A percentile compares a stretch with the other conserved stretches of the same genome.
Evolutionary conservation across 345 rosid genomes (phyloP).

Genomic region (Limnanthes douglasii): DNA sequence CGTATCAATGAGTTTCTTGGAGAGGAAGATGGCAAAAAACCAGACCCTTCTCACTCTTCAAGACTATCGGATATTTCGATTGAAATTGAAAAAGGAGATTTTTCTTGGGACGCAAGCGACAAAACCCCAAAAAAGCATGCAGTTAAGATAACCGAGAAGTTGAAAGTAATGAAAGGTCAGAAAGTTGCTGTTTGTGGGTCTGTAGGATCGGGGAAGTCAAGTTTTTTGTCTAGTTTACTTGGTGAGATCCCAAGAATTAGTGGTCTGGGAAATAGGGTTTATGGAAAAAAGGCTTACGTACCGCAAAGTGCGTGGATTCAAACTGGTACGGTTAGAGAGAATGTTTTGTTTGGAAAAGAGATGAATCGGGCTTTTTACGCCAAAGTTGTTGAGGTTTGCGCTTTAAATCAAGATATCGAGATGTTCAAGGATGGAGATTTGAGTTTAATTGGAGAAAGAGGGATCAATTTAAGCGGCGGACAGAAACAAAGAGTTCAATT

Average conservation of each 20-base stretch:
- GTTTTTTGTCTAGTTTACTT: slow-evolving; percentile 49
- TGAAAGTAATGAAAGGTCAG: slow-evolving; percentile 20
- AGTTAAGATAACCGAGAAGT: slow-evolving; percentile 21
- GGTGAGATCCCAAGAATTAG: slow-evolving; percentile 61
- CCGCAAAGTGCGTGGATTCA: slow-evolving; percentile 82
- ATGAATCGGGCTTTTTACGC: slow-evolving; percentile 28
- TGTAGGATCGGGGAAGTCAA: slow-evolving; percentile 68
- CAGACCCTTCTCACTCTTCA: slow-evolving; percentile 3
- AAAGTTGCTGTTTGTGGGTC: slow-evolving; percentile 64
- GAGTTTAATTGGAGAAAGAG: slow-evolving; percentile 69
- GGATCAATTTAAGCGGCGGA: slow-evolving; percentile 80
- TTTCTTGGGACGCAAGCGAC: slow-evolving; percentile 23
- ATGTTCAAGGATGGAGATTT: slow-evolving; percentile 40
- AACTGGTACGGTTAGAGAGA: slow-evolving; percentile 54
- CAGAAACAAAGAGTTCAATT: slow-evolving; percentile 76
- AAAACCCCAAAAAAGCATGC: slow-evolving; percentile 18
- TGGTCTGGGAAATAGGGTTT: slow-evolving; percentile 31
- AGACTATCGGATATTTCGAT: slow-evolving; percentile 14
- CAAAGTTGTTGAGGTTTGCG: slow-evolving; percentile 39
- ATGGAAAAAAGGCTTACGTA: slow-evolving; percentile 54
- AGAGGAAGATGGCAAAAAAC: slow-evolving; percentile 27
- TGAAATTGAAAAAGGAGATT: slow-evolving; percentile 21
- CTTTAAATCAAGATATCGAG: slow-evolving; percentile 43
- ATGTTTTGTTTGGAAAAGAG: slow-evolving; percentile 45
- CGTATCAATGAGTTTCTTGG: slow-evolving; percentile 23